These are phyloP conservation scores for Alternaria ethzedia DNA, from an alignment of 2,329 filamentous ascomycete genomes.

Conservation along the genomic window DNA sequence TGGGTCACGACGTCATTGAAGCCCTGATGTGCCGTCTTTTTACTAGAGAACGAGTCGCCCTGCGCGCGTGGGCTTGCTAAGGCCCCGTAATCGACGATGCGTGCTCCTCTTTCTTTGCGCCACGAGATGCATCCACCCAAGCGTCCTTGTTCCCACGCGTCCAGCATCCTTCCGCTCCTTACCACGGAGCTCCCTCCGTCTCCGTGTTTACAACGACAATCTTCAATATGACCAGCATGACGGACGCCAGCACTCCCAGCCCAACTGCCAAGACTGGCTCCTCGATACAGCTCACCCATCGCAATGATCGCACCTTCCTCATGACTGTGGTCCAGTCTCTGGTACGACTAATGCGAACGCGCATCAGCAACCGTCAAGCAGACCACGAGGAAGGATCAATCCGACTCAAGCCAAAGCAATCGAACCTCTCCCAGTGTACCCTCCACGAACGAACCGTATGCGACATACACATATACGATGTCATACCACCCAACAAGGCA, in stretches of 20 bases:
- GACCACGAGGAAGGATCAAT: slow-evolving; percentile 51
- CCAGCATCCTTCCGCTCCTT: background rate
- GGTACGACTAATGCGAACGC: slow-evolving; percentile 46
- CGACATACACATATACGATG: slow-evolving; percentile 56
- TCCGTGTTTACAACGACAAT: background rate
- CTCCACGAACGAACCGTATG: slow-evolving; percentile 51
- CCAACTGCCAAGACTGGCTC: slow-evolving; percentile 5
- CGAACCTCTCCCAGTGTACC: slow-evolving; percentile 41
- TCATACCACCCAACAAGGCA: slow-evolving; percentile 31
- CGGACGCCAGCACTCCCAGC: background rate
- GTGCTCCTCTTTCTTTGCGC: background rate
- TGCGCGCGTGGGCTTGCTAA: background rate
- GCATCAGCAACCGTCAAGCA: slow-evolving; percentile 38
- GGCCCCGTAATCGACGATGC: slow-evolving; percentile 6
- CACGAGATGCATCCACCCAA: slow-evolving; percentile 6
- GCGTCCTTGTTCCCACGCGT: background rate
- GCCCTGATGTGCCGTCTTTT: background rate
- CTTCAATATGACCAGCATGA: background rate
- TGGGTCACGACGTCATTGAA: slow-evolving; percentile 12
- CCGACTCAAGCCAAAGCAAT: slow-evolving; percentile 45
- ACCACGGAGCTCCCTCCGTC: background rate
- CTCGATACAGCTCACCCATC: slow-evolving; percentile 44
- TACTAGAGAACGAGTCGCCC: slow-evolving; percentile 2
- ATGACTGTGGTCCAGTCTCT: slow-evolving; percentile 49
- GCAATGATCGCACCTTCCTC: slow-evolving; percentile 48